Base-by-base conservation (phyloP, 371 early-diverging fungal genomes). In the Mucor piriformis region DNA sequence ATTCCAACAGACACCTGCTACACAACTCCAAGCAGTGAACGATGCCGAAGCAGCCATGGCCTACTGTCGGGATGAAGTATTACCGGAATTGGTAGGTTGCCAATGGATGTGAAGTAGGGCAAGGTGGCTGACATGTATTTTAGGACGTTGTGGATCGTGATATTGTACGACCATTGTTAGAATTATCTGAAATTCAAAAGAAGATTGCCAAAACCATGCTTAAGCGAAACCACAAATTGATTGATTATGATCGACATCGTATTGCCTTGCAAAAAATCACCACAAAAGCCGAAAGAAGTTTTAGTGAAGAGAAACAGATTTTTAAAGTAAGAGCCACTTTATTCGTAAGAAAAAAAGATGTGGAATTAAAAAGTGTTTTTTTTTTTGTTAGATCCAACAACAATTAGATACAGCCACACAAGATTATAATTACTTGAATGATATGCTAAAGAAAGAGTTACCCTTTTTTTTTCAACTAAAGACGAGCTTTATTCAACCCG, bases 241-340 rank as follows among this genome's bases (percentile, higher is more conserved):
- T 93, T 25, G 95, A 94, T 77, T 93, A 85, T 69, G 95, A 94
- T 63, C 83, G 95, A 47, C 87, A 88, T 73, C 73, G 88, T 33
- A 73, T 81, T 56, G 58, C 77, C n/a, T 67, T 91, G 51, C 80
- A 81, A 56, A 92, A 90, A 63, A 64, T 93, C 20, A 74, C 76
- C 27, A 85, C 73, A 16, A 90, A 88, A 62, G 70, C 82, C 24
- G 87, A 90, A 49, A 74, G 87, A 47, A 82, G 83, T 12, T 77
- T 84, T 33, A 79, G 70, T 52, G 91, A 92, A 58, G 94, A 91
- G 68, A 90, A 89, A 64, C 73, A 83, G 46, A 80, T 91, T 18
- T 86, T 77, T 60, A 85, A 85, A 8, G 29, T 29, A 29, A 1
- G 8, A 29, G n/a, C n/a, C n/a, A n/a, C n/a, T n/a, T n/a, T n/a